Evolutionary conservation across 2,329 filamentous ascomycete species (phyloP).

Genomic region (Aspergillus neotritici): DNA sequence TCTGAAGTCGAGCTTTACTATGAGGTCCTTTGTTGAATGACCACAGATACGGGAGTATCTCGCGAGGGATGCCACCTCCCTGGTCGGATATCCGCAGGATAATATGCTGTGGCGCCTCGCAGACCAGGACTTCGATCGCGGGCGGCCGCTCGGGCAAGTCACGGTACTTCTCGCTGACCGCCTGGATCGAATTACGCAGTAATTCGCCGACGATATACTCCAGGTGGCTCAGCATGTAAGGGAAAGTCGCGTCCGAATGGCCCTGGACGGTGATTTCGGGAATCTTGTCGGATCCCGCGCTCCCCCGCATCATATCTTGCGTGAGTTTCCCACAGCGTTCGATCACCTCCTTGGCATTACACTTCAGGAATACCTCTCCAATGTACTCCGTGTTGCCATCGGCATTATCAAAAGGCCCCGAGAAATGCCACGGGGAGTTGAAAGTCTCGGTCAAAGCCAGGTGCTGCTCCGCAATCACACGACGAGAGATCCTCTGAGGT

Average conservation of each 20-base stretch:
- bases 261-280: conserved; percentile 80
- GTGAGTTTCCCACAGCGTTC: conserved; percentile 74
- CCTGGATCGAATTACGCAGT: conserved; percentile 89
- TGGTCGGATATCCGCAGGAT: conserved; percentile 95
- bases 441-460: conserved; percentile 92
- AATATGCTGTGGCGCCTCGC: conserved; percentile 88
- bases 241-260: conserved; percentile 84
- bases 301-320: conserved; percentile 65
- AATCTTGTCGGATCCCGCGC: conserved; percentile 66
- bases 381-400: conserved; percentile 74
- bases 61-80: conserved; percentile 81
- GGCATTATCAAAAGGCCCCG: conserved; percentile 62
- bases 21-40: conserved; percentile 92
- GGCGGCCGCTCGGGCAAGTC: conserved; percentile 52
- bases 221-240: conserved; percentile 90
- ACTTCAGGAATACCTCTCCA: conserved; percentile 90
- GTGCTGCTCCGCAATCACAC: conserved; percentile 96
- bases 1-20: conserved; percentile 69
- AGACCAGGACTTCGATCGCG: conserved; percentile 89
- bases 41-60: conserved; percentile 86
- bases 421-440: conserved; percentile 83
- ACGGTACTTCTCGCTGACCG: conserved; percentile 70
- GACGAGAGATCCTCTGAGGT: conserved; percentile 75
- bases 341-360: conserved; percentile 84
- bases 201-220: conserved; percentile 97